phyloP scores from a whole-genome alignment of 1,284 basidiomycete genomes.

The Earliella scabrosa region DNA sequence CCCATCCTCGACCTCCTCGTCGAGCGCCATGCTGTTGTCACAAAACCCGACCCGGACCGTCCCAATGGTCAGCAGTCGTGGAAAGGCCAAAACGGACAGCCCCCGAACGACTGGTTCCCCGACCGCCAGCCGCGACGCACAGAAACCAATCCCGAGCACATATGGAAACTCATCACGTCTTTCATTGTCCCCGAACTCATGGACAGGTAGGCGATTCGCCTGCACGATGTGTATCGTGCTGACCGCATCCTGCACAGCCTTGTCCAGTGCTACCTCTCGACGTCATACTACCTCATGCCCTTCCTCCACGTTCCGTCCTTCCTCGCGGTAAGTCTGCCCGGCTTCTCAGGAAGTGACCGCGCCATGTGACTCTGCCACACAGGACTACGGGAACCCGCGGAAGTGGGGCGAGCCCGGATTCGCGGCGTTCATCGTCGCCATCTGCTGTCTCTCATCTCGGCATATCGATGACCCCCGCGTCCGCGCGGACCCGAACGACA shows the following conservation, averaged over 20 bases:
- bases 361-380: slow-evolving; percentile 32
- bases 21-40: slow-evolving; percentile 49
- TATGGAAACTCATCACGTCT: slow-evolving; percentile 78
- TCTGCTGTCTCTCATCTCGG: slow-evolving; percentile 87
- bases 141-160: slow-evolving; percentile 77
- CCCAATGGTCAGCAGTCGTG: slow-evolving; percentile 27
- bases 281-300: slow-evolving; percentile 89
- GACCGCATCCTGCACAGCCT: slow-evolving; percentile 48
- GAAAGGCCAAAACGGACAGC: slow-evolving; percentile 36
- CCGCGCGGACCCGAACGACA: slow-evolving; percentile 77
- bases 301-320: slow-evolving; percentile 91
- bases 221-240: background rate
- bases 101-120: slow-evolving; percentile 67
- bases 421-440: slow-evolving; percentile 85
- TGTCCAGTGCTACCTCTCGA: slow-evolving; percentile 83
- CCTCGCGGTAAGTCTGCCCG: slow-evolving; percentile 62
- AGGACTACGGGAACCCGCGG: slow-evolving; percentile 90
- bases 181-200: slow-evolving; percentile 85
- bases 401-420: slow-evolving; percentile 95
- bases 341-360: slow-evolving; percentile 1
- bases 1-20: slow-evolving; percentile 83
- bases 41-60: slow-evolving; percentile 40
- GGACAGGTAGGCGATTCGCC: slow-evolving; percentile 66
- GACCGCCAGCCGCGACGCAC: slow-evolving; percentile 74
- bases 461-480: slow-evolving; percentile 91